These are phyloP conservation scores for Linnemannia exigua DNA, from an alignment of 192 early-diverging fungal species.

Conservation along the genomic window DNA sequence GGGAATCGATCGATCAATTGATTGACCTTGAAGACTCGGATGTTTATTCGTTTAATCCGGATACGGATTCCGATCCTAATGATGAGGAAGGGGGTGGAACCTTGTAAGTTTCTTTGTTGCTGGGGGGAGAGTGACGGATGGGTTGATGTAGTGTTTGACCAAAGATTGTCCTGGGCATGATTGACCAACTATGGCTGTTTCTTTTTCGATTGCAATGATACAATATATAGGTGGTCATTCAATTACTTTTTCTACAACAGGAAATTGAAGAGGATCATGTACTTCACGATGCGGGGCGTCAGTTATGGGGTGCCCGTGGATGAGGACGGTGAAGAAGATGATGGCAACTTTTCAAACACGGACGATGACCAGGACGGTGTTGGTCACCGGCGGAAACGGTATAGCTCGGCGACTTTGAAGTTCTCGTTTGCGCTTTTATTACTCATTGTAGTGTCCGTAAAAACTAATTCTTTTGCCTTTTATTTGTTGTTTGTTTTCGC, in stretches of 20 bases:
- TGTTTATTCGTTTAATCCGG: constrained; percentile 92
- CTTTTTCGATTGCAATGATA: too few relatives aligned
- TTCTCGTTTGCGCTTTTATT: neutral
- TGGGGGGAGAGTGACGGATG: too few relatives aligned
- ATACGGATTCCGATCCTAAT: constrained; percentile 90
- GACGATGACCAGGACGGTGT: constrained; percentile 37
- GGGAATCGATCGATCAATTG: constrained; percentile 89
- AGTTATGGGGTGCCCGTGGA: constrained; percentile 68
- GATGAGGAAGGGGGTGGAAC: constrained; percentile 83
- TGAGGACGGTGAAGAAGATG: constrained; percentile 26
- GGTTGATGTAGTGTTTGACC: too few relatives aligned
- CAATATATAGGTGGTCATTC: constrained; percentile 84
- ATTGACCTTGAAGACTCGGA: constrained; percentile 88
- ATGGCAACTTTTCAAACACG: constrained; percentile 34
- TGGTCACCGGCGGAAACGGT: constrained; percentile 33
- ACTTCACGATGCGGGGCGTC: constrained; percentile 90
- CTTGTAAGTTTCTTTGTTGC: constrained; percentile 15
- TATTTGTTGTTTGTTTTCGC: neutral
- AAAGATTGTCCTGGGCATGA: too few relatives aligned
- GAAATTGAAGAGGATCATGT: constrained; percentile 91
- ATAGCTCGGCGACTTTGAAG: neutral
- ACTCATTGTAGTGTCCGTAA: neutral
- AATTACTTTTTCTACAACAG: constrained; percentile 98
- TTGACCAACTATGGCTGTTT: neutral
- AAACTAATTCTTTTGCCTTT: neutral